phyloP scores from a whole-genome alignment of 2,329 filamentous ascomycete genomes.

The Xylaria sp. region DNA sequence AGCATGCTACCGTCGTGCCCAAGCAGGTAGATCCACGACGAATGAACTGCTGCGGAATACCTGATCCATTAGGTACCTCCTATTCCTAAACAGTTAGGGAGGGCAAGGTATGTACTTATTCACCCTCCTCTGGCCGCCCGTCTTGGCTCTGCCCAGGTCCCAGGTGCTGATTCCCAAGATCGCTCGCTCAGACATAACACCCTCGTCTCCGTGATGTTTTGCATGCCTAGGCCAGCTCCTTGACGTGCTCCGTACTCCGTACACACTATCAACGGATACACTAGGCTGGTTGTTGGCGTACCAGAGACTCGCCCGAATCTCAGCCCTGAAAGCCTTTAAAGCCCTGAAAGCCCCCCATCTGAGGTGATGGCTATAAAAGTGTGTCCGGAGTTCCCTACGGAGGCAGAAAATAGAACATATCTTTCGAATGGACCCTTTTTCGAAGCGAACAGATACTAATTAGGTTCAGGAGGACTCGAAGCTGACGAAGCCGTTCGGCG shows the following conservation, averaged over 20 bases:
- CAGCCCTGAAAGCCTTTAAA: neutral
- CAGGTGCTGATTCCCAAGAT: neutral
- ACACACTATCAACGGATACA: neutral
- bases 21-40: neutral
- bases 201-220: neutral
- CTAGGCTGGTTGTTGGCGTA: neutral
- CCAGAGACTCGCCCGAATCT: neutral
- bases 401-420: too few relatives aligned
- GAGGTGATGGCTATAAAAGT: neutral
- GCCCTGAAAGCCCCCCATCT: neutral
- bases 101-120: too few relatives aligned
- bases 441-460: neutral
- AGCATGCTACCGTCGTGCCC: neutral
- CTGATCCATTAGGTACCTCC: too few relatives aligned
- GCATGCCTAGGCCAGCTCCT: neutral
- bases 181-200: neutral
- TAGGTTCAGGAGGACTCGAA: neutral
- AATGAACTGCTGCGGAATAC: too few relatives aligned
- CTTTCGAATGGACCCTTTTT: too few relatives aligned
- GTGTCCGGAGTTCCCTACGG: neutral
- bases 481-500: neutral
- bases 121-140: too few relatives aligned
- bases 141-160: too few relatives aligned
- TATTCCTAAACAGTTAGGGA: too few relatives aligned
- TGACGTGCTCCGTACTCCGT: too few relatives aligned